Evolutionary conservation across 2,329 filamentous ascomycete genomes (phyloP).

Genomic region (Penicillium capsulatum): DNA sequence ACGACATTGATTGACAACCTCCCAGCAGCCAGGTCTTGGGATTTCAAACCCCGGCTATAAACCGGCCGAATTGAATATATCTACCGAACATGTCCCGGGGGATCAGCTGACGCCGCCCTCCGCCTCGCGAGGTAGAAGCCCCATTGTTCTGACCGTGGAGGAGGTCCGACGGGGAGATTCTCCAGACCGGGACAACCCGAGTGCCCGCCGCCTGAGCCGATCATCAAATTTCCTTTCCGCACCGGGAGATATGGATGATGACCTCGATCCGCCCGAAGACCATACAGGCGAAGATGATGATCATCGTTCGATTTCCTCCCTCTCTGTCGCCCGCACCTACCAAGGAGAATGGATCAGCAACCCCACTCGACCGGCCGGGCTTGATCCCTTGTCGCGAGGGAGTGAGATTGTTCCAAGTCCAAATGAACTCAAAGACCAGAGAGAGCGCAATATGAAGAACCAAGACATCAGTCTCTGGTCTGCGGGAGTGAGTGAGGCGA

Average conservation of each 20-base stretch:
- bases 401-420: slow-evolving; percentile 46
- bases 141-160: slow-evolving; percentile 43
- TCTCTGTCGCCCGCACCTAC: slow-evolving; percentile 33
- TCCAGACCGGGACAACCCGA: slow-evolving; percentile 28
- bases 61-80: slow-evolving; percentile 8
- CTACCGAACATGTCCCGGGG: slow-evolving; percentile 4
- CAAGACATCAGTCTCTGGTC: slow-evolving; percentile 54
- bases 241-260: slow-evolving; percentile 25
- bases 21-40: slow-evolving; percentile 8
- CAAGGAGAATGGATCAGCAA: slow-evolving; percentile 48
- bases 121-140: slow-evolving; percentile 36
- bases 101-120: slow-evolving; percentile 12
- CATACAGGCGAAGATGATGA: slow-evolving; percentile 22
- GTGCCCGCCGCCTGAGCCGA: slow-evolving; percentile 28
- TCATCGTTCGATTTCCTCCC: slow-evolving; percentile 15
- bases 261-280: slow-evolving; percentile 27
- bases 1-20: slow-evolving; percentile 19
- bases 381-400: slow-evolving; percentile 46
- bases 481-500: slow-evolving; percentile 46
- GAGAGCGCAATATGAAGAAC: slow-evolving; percentile 49
- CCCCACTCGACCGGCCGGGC: slow-evolving; percentile 40
- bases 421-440: slow-evolving; percentile 48
- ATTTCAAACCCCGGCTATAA: slow-evolving; percentile 2
- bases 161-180: slow-evolving; percentile 44
- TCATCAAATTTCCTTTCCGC: slow-evolving; percentile 35